Evolutionary conservation across 2,329 filamentous ascomycete genomes (phyloP), one percentile per base, ranked within the genome.

Genomic region (Thyridium curvatum): DNA sequence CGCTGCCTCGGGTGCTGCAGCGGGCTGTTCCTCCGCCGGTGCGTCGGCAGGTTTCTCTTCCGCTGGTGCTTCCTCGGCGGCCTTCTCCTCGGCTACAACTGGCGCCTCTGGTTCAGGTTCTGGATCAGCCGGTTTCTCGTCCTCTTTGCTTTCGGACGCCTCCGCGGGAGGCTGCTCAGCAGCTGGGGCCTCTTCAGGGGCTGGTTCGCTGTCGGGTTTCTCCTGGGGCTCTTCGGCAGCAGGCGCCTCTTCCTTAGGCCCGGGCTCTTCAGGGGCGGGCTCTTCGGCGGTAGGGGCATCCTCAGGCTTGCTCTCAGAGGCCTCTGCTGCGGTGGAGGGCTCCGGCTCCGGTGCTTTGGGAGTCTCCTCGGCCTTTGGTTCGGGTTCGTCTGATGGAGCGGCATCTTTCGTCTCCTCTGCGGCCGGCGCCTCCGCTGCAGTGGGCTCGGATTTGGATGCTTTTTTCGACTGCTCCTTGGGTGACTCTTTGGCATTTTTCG

Each of bases 401-500:
- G 26, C 29, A 13, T 41, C 38, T 29, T 40, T 33, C 33, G 41
- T 21, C 12, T 41, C 41, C n/a, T 38, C 18, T 10, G 40, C 26
- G 17, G 39, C 32, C 6, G 36, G 17, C 8, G 30, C 15, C n/a
- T 43, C 38, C 4, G 21, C 34, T 4, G 21, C 35, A 12, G n/a
- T 4, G 35, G 37, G n/a, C 3, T 18, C 32, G 6, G 38, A 40
- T 17, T 40, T 35, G 7, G 30, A n/a, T 14, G 32, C 15, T 12
- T 15, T 18, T 12, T 15, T 15, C 4, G 32, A 10, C n/a, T 15
- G 14, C 14, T 15, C 32, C 9, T 15, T 12, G 10, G 32, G 32
- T 3, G 13, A 9, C 15, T 41, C 42, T 35, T 45, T 51, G 37
- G 41, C 42, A 39, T 42, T 43, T 32, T 49, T 49, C 28, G 42